Evolutionary conservation across 1,284 basidiomycete species (phyloP).

Genomic region (Trichosporon inkin): DNA sequence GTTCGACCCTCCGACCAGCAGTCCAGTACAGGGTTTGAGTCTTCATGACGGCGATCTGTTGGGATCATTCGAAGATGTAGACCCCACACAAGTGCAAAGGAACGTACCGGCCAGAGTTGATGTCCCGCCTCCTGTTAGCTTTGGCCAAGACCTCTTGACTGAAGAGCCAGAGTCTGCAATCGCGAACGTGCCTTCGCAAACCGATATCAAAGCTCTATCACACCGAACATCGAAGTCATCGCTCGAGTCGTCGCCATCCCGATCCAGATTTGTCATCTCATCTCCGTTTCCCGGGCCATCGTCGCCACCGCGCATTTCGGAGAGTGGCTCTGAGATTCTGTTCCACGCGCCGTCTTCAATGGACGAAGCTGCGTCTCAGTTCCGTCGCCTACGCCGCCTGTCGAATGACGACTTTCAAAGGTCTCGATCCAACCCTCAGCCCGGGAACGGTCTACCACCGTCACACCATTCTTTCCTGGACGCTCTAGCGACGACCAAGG

Average conservation of each 20-base stretch:
- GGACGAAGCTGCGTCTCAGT: slow-evolving; percentile 18
- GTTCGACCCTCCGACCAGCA: neutral
- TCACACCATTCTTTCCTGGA: slow-evolving; percentile 2
- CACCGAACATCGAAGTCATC: neutral
- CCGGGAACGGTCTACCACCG: slow-evolving; percentile 15
- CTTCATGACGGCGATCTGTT: slow-evolving; percentile 33
- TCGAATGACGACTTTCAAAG: slow-evolving; percentile 10
- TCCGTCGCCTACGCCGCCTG: slow-evolving; percentile 18
- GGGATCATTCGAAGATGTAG: slow-evolving; percentile 37
- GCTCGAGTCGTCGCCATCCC: slow-evolving; percentile 11
- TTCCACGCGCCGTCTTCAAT: slow-evolving; percentile 30
- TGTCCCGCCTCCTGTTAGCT: neutral
- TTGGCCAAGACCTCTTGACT: slow-evolving; percentile 8
- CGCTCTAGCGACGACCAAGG: slow-evolving; percentile 12
- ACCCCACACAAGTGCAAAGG: neutral
- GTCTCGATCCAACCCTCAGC: neutral
- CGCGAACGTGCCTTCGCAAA: neutral
- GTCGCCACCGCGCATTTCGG: slow-evolving; percentile 38
- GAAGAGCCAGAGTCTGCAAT: slow-evolving; percentile 12
- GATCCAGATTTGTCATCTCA: slow-evolving; percentile 7
- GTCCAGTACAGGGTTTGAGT: neutral
- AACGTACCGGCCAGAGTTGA: neutral
- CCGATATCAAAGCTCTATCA: neutral
- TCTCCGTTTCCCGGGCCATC: slow-evolving; percentile 29
- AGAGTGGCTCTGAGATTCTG: slow-evolving; percentile 34